These are phyloP conservation scores for Fusarium annulatum DNA, from an alignment of 2,329 filamentous ascomycete species.

Conservation along the genomic window DNA sequence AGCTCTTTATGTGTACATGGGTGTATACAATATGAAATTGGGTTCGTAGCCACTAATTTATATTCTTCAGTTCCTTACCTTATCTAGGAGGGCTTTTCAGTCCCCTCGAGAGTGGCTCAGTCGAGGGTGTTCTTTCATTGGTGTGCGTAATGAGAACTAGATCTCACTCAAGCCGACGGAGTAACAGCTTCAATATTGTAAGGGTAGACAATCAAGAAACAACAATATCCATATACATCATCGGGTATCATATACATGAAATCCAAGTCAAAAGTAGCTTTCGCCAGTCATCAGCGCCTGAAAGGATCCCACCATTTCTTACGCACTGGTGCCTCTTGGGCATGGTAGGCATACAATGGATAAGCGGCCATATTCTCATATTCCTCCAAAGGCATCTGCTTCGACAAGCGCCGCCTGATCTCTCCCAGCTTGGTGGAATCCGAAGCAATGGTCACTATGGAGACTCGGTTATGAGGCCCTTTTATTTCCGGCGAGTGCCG, in stretches of 20 bases:
- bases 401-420: slow-evolving; percentile 45
- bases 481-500: slow-evolving; percentile 7
- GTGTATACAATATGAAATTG: neutral
- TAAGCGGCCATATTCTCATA: slow-evolving; percentile 27
- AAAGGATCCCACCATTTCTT: slow-evolving; percentile 43
- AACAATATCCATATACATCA: neutral
- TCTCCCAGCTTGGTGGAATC: slow-evolving; percentile 60
- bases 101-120: neutral
- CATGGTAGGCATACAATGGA: slow-evolving; percentile 31
- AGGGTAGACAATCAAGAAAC: neutral
- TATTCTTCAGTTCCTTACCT: neutral
- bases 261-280: neutral
- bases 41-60: neutral
- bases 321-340: slow-evolving; percentile 20
- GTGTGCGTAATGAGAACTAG: neutral
- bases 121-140: neutral
- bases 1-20: neutral
- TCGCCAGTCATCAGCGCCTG: neutral
- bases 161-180: neutral
- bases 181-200: neutral
- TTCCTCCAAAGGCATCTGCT: slow-evolving; percentile 6
- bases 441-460: slow-evolving; percentile 53
- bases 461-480: slow-evolving; percentile 35
- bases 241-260: neutral
- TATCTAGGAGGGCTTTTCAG: neutral